phyloP scores from a whole-genome alignment of 768 basidiomycete species.

The Lyophyllum atratum region DNA sequence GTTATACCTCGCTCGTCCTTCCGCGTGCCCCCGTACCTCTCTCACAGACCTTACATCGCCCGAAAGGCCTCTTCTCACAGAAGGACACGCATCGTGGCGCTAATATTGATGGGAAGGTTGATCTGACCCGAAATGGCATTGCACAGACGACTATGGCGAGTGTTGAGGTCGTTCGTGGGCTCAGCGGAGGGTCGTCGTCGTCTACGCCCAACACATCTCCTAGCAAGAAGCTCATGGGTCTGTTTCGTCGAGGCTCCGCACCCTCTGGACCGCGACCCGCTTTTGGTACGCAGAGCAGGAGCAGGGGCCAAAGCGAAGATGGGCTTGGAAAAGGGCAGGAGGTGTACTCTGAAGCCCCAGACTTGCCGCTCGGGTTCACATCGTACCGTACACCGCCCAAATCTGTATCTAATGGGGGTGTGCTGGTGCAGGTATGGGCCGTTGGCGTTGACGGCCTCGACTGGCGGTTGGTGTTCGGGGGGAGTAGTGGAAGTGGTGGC shows the following conservation, averaged over 20 bases:
- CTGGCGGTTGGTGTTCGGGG: slow-evolving; percentile 54
- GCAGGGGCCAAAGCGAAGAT: slow-evolving; percentile 19
- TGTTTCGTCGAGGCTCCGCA: slow-evolving; percentile 19
- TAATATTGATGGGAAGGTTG: slow-evolving; percentile 54
- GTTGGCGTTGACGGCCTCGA: slow-evolving; percentile 82
- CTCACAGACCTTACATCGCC: slow-evolving; percentile 22
- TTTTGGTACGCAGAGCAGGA: slow-evolving; percentile 10
- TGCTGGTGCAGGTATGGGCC: slow-evolving; percentile 90
- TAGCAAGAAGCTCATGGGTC: slow-evolving; percentile 15
- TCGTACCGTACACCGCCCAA: slow-evolving; percentile 72
- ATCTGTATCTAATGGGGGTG: slow-evolving; percentile 65
- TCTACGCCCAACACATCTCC: slow-evolving; percentile 12
- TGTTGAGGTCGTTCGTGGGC: slow-evolving; percentile 72
- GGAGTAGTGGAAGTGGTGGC: slow-evolving; percentile 16
- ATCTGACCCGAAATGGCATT: slow-evolving; percentile 74
- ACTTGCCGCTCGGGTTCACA: slow-evolving; percentile 59
- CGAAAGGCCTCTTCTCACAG: slow-evolving; percentile 14
- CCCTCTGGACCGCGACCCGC: slow-evolving; percentile 8
- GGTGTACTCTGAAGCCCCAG: not conserved
- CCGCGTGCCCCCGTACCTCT: slow-evolving; percentile 48
- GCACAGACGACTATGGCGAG: slow-evolving; percentile 91
- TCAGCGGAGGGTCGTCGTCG: slow-evolving; percentile 28
- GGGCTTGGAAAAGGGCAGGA: slow-evolving; percentile 7
- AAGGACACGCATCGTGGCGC: slow-evolving; percentile 10
- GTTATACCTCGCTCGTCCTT: slow-evolving; percentile 55